Evolutionary conservation across 2,329 filamentous ascomycete genomes (phyloP).

Genomic region (Teratosphaeria destructans): DNA sequence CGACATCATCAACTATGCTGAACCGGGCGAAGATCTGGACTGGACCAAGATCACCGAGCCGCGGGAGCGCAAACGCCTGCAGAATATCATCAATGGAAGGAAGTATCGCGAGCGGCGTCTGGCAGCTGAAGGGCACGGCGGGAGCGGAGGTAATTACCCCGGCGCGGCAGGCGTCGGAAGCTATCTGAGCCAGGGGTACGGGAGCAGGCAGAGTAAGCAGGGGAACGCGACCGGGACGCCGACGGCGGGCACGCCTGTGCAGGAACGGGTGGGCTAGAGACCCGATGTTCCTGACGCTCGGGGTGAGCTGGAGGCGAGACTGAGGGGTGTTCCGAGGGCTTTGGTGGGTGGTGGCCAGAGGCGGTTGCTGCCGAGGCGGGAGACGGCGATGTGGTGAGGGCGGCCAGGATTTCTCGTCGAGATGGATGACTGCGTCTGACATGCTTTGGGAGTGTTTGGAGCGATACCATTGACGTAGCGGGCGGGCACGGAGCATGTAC

Average conservation of each 20-base stretch:
- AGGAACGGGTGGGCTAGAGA: neutral
- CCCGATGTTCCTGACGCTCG: neutral
- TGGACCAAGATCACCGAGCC: conserved; percentile 30
- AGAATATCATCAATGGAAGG: conserved; percentile 31
- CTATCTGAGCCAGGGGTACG: conserved; percentile 19
- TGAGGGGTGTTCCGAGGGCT: neutral
- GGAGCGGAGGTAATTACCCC: conserved; percentile 26
- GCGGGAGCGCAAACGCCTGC: conserved; percentile 27
- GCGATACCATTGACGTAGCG: neutral
- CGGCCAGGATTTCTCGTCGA: neutral
- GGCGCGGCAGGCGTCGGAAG: conserved; percentile 22
- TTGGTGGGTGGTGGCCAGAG: neutral
- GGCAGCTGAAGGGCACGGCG: conserved; percentile 25
- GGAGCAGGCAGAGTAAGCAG: conserved; percentile 2
- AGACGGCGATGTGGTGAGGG: neutral
- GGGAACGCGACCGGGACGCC: neutral
- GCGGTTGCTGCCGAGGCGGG: neutral
- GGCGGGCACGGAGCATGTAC: neutral
- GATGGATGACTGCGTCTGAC: neutral
- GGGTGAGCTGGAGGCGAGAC: neutral
- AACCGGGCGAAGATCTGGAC: conserved; percentile 30
- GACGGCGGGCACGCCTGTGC: neutral
- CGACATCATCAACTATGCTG: conserved; percentile 28
- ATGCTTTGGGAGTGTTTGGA: neutral
- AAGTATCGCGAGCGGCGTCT: conserved; percentile 29